These are phyloP conservation scores for Kockovaella imperatae DNA, from an alignment of 768 basidiomycete genomes.

Conservation along the genomic window DNA sequence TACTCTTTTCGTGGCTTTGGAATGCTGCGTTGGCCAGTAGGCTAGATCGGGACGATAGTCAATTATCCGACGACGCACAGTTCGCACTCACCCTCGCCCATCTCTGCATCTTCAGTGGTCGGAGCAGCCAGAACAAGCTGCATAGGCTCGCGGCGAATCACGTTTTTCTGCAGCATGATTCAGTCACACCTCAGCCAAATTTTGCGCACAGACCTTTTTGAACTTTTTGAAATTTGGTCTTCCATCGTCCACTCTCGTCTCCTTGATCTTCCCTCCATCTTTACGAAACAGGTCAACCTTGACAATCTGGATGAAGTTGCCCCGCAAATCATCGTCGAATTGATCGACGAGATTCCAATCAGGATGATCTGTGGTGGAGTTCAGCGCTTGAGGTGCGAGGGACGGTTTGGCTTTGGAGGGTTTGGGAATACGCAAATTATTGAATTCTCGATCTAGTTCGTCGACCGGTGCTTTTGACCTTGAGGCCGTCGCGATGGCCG, in stretches of 20 bases:
- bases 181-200: not conserved
- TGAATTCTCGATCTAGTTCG: constrained; percentile 42
- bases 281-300: constrained; percentile 40
- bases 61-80: not conserved
- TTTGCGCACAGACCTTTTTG: constrained; percentile 35
- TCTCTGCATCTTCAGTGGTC: constrained; percentile 18
- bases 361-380: constrained; percentile 16
- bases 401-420: constrained; percentile 5
- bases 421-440: constrained; percentile 37
- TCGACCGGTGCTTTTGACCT: constrained; percentile 37
- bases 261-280: constrained; percentile 21
- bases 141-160: constrained; percentile 26
- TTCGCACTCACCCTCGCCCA: constrained; percentile 28
- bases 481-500: constrained; percentile 30
- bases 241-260: constrained; percentile 16
- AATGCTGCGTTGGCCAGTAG: constrained; percentile 25
- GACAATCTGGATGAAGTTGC: constrained; percentile 42
- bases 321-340: constrained; percentile 37
- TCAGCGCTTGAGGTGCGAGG: not conserved
- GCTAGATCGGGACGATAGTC: constrained; percentile 20
- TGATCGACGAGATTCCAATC: constrained; percentile 34
- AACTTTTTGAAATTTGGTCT: constrained; percentile 44
- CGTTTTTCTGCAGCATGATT: constrained; percentile 22
- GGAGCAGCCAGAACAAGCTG: constrained; percentile 20
- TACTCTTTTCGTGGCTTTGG: constrained; percentile 1